These are phyloP conservation scores for Fusarium avenaceum DNA, from an alignment of 2,329 filamentous ascomycete genomes.

Conservation along the genomic window DNA sequence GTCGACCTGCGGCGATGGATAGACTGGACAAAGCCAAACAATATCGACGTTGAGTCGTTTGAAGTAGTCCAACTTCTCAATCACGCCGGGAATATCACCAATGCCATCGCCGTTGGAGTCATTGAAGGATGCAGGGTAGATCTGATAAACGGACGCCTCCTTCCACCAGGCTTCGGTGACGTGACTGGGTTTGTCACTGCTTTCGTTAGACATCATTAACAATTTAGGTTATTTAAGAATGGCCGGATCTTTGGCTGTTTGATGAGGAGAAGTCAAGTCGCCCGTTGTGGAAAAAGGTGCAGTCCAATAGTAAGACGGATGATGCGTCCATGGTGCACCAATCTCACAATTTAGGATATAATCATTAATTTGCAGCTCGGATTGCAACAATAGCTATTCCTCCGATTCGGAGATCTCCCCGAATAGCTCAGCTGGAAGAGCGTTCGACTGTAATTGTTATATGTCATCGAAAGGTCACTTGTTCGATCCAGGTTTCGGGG, in stretches of 20 bases:
- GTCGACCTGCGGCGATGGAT: slow-evolving; percentile 55
- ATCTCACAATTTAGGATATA: fast-evolving
- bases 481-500: slow-evolving; percentile 36
- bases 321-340: slow-evolving; percentile 7
- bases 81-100: slow-evolving; percentile 73
- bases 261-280: not conserved
- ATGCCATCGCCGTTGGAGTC: slow-evolving; percentile 71
- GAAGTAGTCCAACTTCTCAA: slow-evolving; percentile 72
- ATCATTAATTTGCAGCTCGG: fast-evolving
- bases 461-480: slow-evolving; percentile 36
- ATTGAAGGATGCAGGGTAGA: slow-evolving; percentile 70
- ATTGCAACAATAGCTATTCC: slow-evolving; percentile 22
- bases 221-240: not conserved
- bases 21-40: slow-evolving; percentile 77
- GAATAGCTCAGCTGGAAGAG: slow-evolving; percentile 37
- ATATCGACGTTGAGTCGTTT: slow-evolving; percentile 72
- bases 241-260: not conserved
- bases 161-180: slow-evolving; percentile 64
- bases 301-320: not conserved
- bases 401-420: slow-evolving; percentile 25
- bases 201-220: slow-evolving; percentile 10
- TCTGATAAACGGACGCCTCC: slow-evolving; percentile 58
- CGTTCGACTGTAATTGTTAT: slow-evolving; percentile 34
- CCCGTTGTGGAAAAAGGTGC: too few species aligned
- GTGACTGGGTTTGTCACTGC: not conserved